Evolutionary conservation across 78 protist genomes (phyloP).

Genomic region (Guillardia theta): DNA sequence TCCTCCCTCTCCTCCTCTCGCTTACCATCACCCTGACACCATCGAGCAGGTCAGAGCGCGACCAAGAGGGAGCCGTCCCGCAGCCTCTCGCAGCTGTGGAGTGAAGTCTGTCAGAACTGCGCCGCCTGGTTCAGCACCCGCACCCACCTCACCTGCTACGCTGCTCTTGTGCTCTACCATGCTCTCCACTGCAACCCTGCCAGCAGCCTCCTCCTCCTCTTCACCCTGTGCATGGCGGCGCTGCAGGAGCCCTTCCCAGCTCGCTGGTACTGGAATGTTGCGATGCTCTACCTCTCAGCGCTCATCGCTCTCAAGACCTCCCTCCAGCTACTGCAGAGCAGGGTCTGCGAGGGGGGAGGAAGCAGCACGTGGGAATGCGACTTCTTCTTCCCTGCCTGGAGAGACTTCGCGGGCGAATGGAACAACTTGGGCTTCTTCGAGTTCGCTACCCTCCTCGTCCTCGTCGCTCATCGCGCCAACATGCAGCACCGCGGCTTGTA

Average conservation of each 20-base stretch:
- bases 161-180: background rate
- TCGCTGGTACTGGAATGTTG: background rate
- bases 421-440: background rate
- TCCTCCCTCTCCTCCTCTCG: background rate
- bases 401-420: background rate
- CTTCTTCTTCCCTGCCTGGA: background rate
- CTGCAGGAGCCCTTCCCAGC: constrained; percentile 13
- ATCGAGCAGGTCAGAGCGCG: too few relatives aligned
- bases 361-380: background rate
- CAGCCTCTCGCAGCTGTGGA: too few relatives aligned
- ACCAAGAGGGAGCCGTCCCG: too few relatives aligned
- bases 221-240: background rate
- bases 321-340: too few relatives aligned
- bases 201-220: background rate
- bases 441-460: background rate
- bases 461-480: background rate
- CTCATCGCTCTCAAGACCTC: background rate
- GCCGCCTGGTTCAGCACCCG: background rate
- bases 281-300: background rate
- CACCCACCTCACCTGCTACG: background rate
- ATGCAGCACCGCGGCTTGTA: background rate
- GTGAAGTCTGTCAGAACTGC: too few relatives aligned
- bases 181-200: background rate
- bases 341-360: too few relatives aligned
- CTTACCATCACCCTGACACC: too few relatives aligned